A percentile compares a stretch with the other conserved stretches of the same genome.
Evolutionary conservation across 2,329 filamentous ascomycete species (phyloP).

Genomic region (Phoma sp.): DNA sequence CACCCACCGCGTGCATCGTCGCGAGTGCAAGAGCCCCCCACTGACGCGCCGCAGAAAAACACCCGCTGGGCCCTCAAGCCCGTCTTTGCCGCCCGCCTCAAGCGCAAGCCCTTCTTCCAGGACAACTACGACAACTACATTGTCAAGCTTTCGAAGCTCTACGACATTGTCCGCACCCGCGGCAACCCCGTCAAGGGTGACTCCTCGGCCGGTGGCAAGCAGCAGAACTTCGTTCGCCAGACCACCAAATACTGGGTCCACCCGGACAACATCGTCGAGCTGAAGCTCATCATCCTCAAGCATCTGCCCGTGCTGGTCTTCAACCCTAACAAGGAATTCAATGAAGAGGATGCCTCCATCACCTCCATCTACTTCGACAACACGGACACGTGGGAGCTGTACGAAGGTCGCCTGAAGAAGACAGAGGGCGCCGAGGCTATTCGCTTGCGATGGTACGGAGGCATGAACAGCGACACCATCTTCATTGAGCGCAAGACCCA

Average conservation of each 20-base stretch:
- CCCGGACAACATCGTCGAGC: constrained; percentile 95
- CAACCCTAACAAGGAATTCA: constrained; percentile 96
- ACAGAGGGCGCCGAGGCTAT: constrained; percentile 97
- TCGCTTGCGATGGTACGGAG: constrained; percentile 95
- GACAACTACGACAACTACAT: constrained; percentile 98
- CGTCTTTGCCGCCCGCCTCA: constrained; percentile 93
- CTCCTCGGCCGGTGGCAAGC: constrained; percentile 85
- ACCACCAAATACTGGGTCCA: constrained; percentile 99
- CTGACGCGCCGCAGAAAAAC: constrained; percentile 72
- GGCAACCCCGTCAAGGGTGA: constrained; percentile 94
- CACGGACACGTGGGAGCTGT: constrained; percentile 89
- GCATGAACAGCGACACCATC: constrained; percentile 93
- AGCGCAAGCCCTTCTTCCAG: constrained; percentile 97
- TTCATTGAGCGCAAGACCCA: constrained; percentile 99
- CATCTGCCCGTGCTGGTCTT: constrained; percentile 97
- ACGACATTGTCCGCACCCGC: constrained; percentile 91
- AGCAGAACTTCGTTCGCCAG: constrained; percentile 95
- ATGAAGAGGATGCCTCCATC: constrained; percentile 87
- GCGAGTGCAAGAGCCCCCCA: no score
- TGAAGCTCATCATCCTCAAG: constrained; percentile 97
- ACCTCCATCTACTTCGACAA: constrained; percentile 99
- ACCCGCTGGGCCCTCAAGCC: constrained; percentile 92
- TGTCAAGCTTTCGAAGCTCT: constrained; percentile 91
- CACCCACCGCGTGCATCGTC: no score
- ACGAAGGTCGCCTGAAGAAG: constrained; percentile 94